Evolutionary conservation across 2,329 filamentous ascomycete species (phyloP).

Genomic region (Boeremia lycopersici): DNA sequence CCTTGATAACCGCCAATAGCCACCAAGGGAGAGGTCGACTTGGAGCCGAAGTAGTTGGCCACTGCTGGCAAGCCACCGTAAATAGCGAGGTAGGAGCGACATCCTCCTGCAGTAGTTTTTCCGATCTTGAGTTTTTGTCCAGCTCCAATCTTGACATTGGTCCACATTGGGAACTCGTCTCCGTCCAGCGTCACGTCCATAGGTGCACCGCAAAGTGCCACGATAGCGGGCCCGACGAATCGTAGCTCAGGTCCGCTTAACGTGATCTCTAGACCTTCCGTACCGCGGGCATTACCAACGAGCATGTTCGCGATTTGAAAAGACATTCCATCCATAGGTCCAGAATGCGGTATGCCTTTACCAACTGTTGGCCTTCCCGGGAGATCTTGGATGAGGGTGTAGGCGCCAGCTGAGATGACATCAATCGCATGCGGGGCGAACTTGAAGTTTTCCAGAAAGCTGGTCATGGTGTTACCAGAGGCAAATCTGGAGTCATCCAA

Average conservation of each 20-base stretch:
- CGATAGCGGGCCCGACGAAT: slow-evolving; percentile 60
- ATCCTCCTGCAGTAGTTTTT: slow-evolving; percentile 59
- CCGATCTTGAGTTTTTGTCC: slow-evolving; percentile 63
- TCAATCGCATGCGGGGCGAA: slow-evolving; percentile 61
- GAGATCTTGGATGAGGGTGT: slow-evolving; percentile 65
- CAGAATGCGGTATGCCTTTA: slow-evolving; percentile 63
- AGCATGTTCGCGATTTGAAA: slow-evolving; percentile 65
- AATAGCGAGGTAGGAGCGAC: slow-evolving; percentile 64
- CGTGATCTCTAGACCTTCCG: slow-evolving; percentile 65
- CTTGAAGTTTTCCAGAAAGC: slow-evolving; percentile 59
- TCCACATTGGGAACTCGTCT: slow-evolving; percentile 60
- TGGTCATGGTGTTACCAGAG: slow-evolving; percentile 62
- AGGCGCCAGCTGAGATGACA: slow-evolving; percentile 61
- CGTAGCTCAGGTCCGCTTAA: slow-evolving; percentile 63
- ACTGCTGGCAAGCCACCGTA: slow-evolving; percentile 60
- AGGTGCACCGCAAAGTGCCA: slow-evolving; percentile 63
- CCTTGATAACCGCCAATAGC: slow-evolving; percentile 66
- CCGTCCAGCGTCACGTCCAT: slow-evolving; percentile 61
- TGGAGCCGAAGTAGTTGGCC: slow-evolving; percentile 63
- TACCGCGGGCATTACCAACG: slow-evolving; percentile 60
- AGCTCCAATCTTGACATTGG: slow-evolving; percentile 55
- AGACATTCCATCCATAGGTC: slow-evolving; percentile 67
- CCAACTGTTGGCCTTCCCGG: slow-evolving; percentile 63
- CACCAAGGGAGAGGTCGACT: slow-evolving; percentile 63
- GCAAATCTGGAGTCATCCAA: slow-evolving; percentile 55